Conservation (phyloP, 441 rosid species). For the Biscutella laevigata region DNA sequence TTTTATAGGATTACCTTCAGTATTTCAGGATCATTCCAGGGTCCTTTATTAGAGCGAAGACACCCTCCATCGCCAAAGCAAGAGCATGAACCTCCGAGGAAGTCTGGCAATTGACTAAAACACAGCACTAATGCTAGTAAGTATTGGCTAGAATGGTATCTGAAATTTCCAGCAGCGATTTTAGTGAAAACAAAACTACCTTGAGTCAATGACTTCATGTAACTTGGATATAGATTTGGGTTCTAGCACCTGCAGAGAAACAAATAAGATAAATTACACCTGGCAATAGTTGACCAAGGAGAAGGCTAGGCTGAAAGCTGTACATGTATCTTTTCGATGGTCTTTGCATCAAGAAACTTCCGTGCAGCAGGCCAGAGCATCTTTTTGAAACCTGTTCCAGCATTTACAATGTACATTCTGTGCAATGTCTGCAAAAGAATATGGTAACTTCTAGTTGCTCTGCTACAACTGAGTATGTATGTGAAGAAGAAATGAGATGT, state of each 20-base stretch:
- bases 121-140: constrained; percentile 7
- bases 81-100: constrained; percentile 89
- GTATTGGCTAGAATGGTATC: constrained; percentile 1
- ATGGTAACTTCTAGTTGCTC: constrained; percentile 17
- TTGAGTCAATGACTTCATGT: constrained; percentile 70
- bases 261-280: constrained; percentile 19
- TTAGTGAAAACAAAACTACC: constrained; percentile 36
- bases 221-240: constrained; percentile 63
- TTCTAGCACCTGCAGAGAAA: constrained; percentile 65
- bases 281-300: not conserved
- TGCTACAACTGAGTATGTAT: constrained; percentile 4
- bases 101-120: constrained; percentile 89
- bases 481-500: constrained; percentile 7
- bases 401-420: constrained; percentile 83
- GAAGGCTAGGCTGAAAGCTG: constrained; percentile 9
- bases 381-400: constrained; percentile 90
- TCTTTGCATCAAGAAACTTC: constrained; percentile 81
- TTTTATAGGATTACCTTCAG: constrained; percentile 55
- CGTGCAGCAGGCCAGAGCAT: constrained; percentile 99
- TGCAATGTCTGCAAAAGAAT: constrained; percentile 61
- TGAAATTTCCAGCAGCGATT: not conserved
- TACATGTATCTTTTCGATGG: constrained; percentile 81
- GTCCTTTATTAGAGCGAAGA: constrained; percentile 87
- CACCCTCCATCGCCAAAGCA: constrained; percentile 87
- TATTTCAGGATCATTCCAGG: constrained; percentile 85